These are phyloP conservation scores for Melaleuca alternifolia DNA, from an alignment of 345 rosid genomes.

Conservation along the genomic window DNA sequence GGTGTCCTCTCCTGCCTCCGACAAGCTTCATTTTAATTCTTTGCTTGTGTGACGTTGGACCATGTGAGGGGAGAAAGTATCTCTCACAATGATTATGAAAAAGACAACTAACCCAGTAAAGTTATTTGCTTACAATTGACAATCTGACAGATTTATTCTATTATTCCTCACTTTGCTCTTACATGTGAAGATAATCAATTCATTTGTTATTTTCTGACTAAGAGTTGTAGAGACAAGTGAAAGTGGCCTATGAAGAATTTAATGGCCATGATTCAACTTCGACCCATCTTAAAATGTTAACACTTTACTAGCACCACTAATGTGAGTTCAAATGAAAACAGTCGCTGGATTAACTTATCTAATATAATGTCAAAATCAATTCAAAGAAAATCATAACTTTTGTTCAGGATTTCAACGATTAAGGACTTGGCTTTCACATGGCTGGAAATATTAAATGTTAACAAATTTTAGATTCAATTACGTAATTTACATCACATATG, in stretches of 20 bases:
- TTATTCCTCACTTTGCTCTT: neutral
- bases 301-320: rapidly evolving
- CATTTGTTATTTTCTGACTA: neutral
- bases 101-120: neutral
- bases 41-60: neutral
- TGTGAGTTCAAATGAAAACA: neutral
- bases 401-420: neutral
- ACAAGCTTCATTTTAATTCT: rapidly evolving
- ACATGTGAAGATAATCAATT: neutral
- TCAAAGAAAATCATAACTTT: neutral
- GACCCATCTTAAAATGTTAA: neutral
- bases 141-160: neutral
- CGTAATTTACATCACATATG: no score
- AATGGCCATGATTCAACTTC: neutral
- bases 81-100: neutral
- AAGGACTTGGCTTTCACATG: neutral
- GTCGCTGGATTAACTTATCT: neutral
- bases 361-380: neutral
- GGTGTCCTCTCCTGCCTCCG: neutral
- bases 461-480: neutral
- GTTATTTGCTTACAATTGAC: rapidly evolving
- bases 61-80: neutral
- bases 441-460: neutral
- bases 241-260: neutral
- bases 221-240: neutral